Conservation (phyloP, 2,329 filamentous ascomycete species). For the Claviceps humidiphila region DNA sequence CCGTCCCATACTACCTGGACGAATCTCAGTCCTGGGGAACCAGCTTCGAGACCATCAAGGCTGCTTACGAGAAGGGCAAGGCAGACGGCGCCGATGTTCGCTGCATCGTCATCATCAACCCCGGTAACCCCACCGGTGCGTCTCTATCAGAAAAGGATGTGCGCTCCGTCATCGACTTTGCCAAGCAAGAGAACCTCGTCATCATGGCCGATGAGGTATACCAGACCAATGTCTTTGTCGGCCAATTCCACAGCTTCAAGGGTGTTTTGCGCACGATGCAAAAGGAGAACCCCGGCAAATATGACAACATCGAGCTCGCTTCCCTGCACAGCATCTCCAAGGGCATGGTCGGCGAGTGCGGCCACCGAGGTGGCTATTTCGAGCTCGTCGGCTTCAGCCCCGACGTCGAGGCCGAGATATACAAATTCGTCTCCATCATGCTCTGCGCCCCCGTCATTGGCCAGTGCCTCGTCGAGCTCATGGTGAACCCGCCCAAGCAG, state of each 20-base stretch:
- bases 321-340: conserved; percentile 92
- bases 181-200: conserved; percentile 72
- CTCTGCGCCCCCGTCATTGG: conserved; percentile 91
- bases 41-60: conserved; percentile 63
- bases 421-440: conserved; percentile 97
- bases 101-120: conserved; percentile 94
- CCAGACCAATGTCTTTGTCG: conserved; percentile 95
- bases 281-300: conserved; percentile 57
- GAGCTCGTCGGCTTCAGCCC: conserved; percentile 84
- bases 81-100: conserved; percentile 72
- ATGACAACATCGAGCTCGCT: conserved; percentile 75
- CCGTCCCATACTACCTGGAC: conserved; percentile 88
- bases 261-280: conserved; percentile 72
- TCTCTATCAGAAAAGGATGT: conserved; percentile 70
- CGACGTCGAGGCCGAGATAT: conserved; percentile 81
- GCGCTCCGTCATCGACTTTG: conserved; percentile 73
- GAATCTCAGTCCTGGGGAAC: conserved; percentile 82
- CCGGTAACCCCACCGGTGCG: conserved; percentile 90
- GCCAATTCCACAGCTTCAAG: conserved; percentile 94
- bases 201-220: conserved; percentile 96
- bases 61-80: conserved; percentile 61
- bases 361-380: conserved; percentile 94
- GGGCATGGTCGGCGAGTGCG: conserved; percentile 98
- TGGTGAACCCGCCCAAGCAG: conserved; percentile 84
- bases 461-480: conserved; percentile 91